Evolutionary conservation across 176 grass and related monocot genomes (phyloP).

Genomic region (Metroxylon sagu): DNA sequence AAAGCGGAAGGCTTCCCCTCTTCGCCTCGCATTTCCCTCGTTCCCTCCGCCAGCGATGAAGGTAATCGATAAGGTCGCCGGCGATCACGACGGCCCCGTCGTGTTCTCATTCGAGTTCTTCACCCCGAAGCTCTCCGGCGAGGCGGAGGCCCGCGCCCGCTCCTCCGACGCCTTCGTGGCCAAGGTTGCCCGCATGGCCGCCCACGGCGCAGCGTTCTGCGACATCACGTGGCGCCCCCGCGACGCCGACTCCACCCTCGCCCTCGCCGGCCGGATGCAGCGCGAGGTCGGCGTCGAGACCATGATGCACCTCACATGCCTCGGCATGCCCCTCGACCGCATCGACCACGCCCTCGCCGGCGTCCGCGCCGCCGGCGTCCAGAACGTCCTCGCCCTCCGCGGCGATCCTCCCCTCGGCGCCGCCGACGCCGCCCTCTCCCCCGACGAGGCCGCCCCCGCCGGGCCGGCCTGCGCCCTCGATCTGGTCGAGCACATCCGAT

Average conservation of each 20-base stretch:
- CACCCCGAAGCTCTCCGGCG: conserved; percentile 12
- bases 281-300: conserved; percentile 22
- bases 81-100: conserved; percentile 6
- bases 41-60: background rate
- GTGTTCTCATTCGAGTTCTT: conserved; percentile 34
- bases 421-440: background rate
- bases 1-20: background rate
- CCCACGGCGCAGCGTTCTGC: conserved; percentile 21
- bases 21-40: background rate
- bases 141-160: background rate
- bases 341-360: conserved; percentile 13
- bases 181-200: conserved; percentile 24
- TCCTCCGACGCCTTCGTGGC: conserved; percentile 16
- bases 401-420: conserved; percentile 20
- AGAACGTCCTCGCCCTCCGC: conserved; percentile 26
- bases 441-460: no score
- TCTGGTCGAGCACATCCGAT: conserved; percentile 29
- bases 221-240: conserved; percentile 27
- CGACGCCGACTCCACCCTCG: conserved; percentile 19
- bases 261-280: conserved; percentile 21
- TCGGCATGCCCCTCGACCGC: conserved; percentile 21
- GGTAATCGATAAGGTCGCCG: conserved; percentile 18
- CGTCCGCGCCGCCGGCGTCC: background rate
- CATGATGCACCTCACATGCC: conserved; percentile 31
- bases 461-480: conserved; percentile 16